Evolutionary conservation across 2,329 filamentous ascomycete species (phyloP), one percentile per base, ranked within the genome.

Genomic region (Gaeumannomyces tritici): DNA sequence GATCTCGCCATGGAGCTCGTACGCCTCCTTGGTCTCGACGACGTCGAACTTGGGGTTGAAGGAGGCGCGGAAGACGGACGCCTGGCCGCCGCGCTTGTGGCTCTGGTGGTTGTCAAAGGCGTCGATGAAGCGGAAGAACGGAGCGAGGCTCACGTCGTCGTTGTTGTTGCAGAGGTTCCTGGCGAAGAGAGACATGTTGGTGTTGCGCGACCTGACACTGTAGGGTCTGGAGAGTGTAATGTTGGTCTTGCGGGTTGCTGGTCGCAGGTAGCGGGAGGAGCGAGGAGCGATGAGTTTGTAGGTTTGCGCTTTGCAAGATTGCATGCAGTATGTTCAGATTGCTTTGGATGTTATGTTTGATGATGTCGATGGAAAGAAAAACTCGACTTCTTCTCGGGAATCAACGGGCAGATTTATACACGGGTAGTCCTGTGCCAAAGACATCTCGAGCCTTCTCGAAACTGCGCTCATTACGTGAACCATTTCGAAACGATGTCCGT

Each of bases 1-100:
- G 7, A 93, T 84, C 74, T 93, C 90, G 69, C 90, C 90, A 69
- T 93, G 85, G 26, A 93, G 86, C 75, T 93, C 87, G 71, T 91
- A 93, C 66, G 78, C 73, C 7, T 84, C 75, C 64, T 82, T 81
- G 15, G 82, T 83, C 77, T 95, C 90, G 72, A 84, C 87, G 65
- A 93, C 81, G 69, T 93, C 90, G 71, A 93, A 93, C 75, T 86
- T 89, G 62, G 90, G 90, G 63, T 84, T 82, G 82, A 91, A 93
- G 70, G 83, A 78, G 58, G 78, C 79, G 59, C 81, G 67, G 63
- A 67, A 68, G 56, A 65, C 69, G 62, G 66, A 68, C 65, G 63
- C 59, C 68, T 67, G 64, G 58, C 68, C 71, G 47, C 66, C 62
- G 54, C 54, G 31, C 35, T 65, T 60, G 58, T 64, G 62, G 57